Evolutionary conservation across 306 rosid species (phyloP), one percentile per base, ranked within the genome.

Genomic region (Pyrus pyrifolia): DNA sequence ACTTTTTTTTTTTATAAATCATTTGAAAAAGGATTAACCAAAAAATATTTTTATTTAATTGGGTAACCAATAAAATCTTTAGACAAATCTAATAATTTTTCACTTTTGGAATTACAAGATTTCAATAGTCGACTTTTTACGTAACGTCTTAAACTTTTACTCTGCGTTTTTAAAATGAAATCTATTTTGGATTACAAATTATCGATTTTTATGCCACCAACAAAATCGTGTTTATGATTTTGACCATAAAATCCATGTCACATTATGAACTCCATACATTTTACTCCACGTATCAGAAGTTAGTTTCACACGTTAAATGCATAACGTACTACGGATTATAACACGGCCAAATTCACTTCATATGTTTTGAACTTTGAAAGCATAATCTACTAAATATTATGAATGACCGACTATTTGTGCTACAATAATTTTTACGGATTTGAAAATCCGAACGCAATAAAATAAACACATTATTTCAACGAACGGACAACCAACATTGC

Each of bases 131-230:
- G 18, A 17, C 8, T 51, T 4, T 17, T 51, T 17, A 51, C 21
- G 2, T 17, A 51, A 49, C 21, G 8, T 15, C 19, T 4, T 15
- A 49, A 49, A 49, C 15, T 15, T 49, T 15, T 4, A 14, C 2
- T 14, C 0, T 0, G 3, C 1, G 2, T 49, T 14, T 49, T 0
- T 15, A 17, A 15, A 51, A 15, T 6, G 8, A 51, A 51, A 2
- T 51, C 0, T 51, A 15, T 15, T 18, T 1, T 7, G 5, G 0
- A 49, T 49, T 49, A 2, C 21, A 49, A 49, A 15, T 49, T 1
- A 15, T 0, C 21, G 55, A 49, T 1, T 49, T 15, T 49, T 49
- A 1, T 3, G 10, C 8, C 21, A 49, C 3, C 21, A 6, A 14
- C 3, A 15, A 57, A 57, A 57, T 22, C 5, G 4, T 19, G 2